phyloP scores from a whole-genome alignment of 257 asterid genomes.

The Vinca minor region DNA sequence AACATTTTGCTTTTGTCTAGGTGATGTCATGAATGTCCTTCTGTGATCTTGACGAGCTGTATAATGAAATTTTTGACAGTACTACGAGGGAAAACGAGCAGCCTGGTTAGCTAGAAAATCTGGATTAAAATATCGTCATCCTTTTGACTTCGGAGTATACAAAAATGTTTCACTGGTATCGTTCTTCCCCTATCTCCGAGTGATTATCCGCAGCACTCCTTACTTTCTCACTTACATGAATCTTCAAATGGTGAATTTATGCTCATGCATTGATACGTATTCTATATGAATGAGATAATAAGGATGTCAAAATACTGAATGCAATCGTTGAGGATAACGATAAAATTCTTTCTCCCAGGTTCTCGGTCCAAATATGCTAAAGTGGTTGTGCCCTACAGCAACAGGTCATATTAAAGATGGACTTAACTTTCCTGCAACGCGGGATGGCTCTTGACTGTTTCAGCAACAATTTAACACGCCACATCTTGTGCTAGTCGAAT shows the following conservation, averaged over 20 bases:
- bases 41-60: background rate
- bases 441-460: constrained; percentile 26
- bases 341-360: constrained; percentile 32
- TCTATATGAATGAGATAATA: background rate
- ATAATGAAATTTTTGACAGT: constrained; percentile 34
- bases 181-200: constrained; percentile 23
- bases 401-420: constrained; percentile 73
- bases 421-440: constrained; percentile 55
- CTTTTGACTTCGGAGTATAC: constrained; percentile 64
- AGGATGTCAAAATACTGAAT: background rate
- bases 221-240: background rate
- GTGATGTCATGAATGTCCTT: background rate
- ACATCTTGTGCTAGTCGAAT: background rate
- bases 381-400: constrained; percentile 82
- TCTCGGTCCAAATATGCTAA: constrained; percentile 70
- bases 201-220: background rate
- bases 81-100: constrained; percentile 66
- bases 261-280: background rate
- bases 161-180: constrained; percentile 60
- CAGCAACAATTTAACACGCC: background rate
- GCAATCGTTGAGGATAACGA: background rate
- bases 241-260: background rate
- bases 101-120: constrained; percentile 93
- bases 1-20: background rate
- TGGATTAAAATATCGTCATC: constrained; percentile 66